Conservation (phyloP, 2,329 filamentous ascomycete species). For the Scedosporium boydii region DNA sequence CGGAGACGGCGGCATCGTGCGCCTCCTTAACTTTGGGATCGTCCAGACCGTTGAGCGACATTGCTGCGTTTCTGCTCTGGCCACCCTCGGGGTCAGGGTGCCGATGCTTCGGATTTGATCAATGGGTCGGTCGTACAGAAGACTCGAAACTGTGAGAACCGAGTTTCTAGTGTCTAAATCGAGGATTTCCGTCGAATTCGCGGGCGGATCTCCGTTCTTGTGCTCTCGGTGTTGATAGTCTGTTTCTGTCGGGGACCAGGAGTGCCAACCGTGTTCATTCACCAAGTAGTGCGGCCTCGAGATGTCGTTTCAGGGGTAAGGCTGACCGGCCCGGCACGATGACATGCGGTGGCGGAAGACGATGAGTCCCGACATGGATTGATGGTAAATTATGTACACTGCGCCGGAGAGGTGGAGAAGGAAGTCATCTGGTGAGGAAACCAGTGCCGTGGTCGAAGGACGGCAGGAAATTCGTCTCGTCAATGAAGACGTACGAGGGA, state of each 20-base stretch:
- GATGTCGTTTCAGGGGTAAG: constrained; percentile 2
- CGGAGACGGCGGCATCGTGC: constrained; percentile 67
- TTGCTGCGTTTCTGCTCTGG: constrained; percentile 25
- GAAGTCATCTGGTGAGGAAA: background rate
- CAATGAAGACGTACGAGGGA: constrained; percentile 2
- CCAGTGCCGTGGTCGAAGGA: constrained; percentile 2
- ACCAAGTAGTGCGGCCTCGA: background rate
- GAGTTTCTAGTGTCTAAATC: background rate
- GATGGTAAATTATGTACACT: background rate
- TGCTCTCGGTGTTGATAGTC: background rate
- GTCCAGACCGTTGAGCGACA: constrained; percentile 97
- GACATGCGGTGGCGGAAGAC: background rate
- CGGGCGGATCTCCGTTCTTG: background rate
- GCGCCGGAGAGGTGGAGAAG: background rate
- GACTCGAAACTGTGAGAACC: background rate
- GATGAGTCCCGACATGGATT: constrained; percentile 2
- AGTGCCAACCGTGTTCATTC: background rate
- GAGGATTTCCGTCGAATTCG: background rate
- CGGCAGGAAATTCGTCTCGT: background rate
- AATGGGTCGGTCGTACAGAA: background rate
- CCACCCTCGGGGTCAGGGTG: constrained; percentile 12
- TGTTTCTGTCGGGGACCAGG: background rate
- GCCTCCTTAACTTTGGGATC: constrained; percentile 71
- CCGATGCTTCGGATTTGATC: constrained; percentile 6
- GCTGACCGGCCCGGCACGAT: background rate